Conservation (phyloP, 306 rosid species). For the Senna tora region DNA sequence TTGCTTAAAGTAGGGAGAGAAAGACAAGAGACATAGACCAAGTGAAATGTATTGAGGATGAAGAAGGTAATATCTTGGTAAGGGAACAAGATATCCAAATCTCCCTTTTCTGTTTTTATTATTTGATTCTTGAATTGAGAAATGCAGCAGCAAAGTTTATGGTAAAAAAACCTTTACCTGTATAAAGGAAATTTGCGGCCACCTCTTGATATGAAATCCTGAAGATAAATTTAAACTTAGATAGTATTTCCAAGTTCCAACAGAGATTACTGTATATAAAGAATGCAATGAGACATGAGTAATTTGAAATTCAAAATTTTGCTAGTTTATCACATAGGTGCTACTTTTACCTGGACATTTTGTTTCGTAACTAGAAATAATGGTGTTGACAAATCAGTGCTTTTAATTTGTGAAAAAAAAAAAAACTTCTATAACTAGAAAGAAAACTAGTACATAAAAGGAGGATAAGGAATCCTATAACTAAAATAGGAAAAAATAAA, state of each 20-base stretch:
- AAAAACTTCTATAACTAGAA: background rate
- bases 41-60: too few species aligned
- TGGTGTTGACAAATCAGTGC: background rate
- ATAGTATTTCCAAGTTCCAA: slow-evolving; percentile 17
- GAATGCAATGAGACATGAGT: slow-evolving; percentile 6
- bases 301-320: slow-evolving; percentile 9
- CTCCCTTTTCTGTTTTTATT: too few species aligned
- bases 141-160: slow-evolving; percentile 10
- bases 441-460: background rate
- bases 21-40: too few species aligned
- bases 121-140: background rate
- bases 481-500: background rate
- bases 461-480: background rate
- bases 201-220: slow-evolving; percentile 94
- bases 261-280: background rate
- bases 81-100: too few species aligned
- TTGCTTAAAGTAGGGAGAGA: too few species aligned
- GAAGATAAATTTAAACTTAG: slow-evolving; percentile 39
- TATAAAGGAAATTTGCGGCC: slow-evolving; percentile 78
- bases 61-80: too few species aligned
- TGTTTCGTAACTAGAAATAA: background rate
- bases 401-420: background rate
- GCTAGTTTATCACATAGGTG: background rate
- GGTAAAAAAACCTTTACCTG: slow-evolving; percentile 55
- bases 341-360: background rate